These are phyloP conservation scores for Wickerhamomyces queroliae DNA, from an alignment of 805 yeast species.

Conservation along the genomic window DNA sequence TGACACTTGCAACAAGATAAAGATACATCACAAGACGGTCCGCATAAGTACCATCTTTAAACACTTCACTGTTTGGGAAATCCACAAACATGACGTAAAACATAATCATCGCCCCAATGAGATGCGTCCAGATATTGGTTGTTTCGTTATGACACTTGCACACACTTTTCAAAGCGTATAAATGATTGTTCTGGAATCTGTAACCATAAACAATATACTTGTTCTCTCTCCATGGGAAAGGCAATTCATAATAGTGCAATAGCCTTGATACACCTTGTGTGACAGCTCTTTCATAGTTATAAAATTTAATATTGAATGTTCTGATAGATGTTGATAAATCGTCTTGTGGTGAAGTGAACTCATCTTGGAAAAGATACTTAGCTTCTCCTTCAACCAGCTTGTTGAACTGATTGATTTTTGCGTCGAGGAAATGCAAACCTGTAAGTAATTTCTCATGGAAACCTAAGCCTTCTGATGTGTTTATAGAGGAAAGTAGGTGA, in stretches of 20 bases:
- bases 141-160: slow-evolving; percentile 78
- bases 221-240: slow-evolving; percentile 91
- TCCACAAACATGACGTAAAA: slow-evolving; percentile 50
- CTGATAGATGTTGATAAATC: slow-evolving; percentile 13
- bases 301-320: slow-evolving; percentile 29
- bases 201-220: slow-evolving; percentile 80
- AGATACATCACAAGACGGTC: slow-evolving; percentile 52
- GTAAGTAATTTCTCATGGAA: slow-evolving; percentile 28
- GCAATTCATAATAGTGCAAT: slow-evolving; percentile 80
- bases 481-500: slow-evolving; percentile 17
- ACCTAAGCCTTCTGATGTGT: slow-evolving; percentile 15
- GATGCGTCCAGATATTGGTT: slow-evolving; percentile 90
- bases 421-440: slow-evolving; percentile 33
- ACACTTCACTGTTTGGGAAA: slow-evolving; percentile 57
- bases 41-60: slow-evolving; percentile 28
- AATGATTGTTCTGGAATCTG: slow-evolving; percentile 66
- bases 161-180: slow-evolving; percentile 53
- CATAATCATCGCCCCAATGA: slow-evolving; percentile 60
- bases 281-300: slow-evolving; percentile 42
- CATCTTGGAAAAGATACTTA: slow-evolving; percentile 11
- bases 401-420: slow-evolving; percentile 34
- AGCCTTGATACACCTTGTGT: slow-evolving; percentile 37
- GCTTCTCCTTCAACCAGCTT: slow-evolving; percentile 23
- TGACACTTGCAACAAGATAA: slow-evolving; percentile 66
- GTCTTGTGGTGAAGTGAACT: slow-evolving; percentile 8